A percentile compares a stretch with the other conserved stretches of the same genome.
Evolutionary conservation across 345 rosid genomes (phyloP).

Genomic region (Streptanthus diversifolius): DNA sequence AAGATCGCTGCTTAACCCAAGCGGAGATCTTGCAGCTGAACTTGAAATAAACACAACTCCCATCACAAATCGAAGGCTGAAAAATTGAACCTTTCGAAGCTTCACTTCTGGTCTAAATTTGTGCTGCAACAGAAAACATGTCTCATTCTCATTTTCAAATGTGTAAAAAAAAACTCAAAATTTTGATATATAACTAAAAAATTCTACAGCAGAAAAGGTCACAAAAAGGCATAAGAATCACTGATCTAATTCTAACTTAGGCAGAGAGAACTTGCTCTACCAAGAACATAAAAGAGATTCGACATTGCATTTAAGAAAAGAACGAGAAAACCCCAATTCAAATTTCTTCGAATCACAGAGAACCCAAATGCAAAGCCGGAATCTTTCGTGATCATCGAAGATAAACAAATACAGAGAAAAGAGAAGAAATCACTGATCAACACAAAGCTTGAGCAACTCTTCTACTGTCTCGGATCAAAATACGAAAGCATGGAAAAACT

Average conservation of each 20-base stretch:
- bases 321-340: background rate
- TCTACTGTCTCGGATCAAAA: background rate
- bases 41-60: slow-evolving; percentile 85
- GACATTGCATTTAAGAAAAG: background rate
- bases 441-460: background rate
- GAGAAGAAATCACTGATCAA: background rate
- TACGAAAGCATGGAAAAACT: background rate
- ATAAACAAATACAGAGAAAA: background rate
- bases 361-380: slow-evolving; percentile 13
- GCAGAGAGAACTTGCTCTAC: background rate
- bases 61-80: slow-evolving; percentile 53
- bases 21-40: slow-evolving; percentile 67
- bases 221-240: background rate
- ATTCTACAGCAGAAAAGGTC: background rate
- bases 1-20: slow-evolving; percentile 50
- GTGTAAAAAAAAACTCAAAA: background rate
- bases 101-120: background rate
- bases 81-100: slow-evolving; percentile 5
- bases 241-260: background rate
- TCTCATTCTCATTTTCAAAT: background rate
- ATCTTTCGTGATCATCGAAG: background rate
- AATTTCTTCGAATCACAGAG: background rate
- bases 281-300: background rate
- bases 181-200: too few species aligned
- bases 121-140: slow-evolving; percentile 1